Evolutionary conservation across 345 rosid genomes (phyloP), one percentile per base, ranked within the genome.

Genomic region (Dovyalis caffra): DNA sequence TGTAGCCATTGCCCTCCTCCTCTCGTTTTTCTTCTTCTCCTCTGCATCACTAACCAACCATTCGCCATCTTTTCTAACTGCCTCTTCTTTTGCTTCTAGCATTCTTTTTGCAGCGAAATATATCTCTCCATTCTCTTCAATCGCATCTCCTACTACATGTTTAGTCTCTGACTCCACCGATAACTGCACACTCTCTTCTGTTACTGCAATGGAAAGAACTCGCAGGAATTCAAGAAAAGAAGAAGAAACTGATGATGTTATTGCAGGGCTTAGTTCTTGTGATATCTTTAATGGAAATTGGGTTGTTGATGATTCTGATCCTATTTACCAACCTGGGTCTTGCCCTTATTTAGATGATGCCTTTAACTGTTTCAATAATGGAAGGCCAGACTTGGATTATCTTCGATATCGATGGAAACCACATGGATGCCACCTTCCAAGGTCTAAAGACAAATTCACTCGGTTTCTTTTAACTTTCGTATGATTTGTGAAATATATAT

Each of bases 281-380:
- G 88, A 89, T 68, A 81, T 90, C 66, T 91, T 90, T 49, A 69
- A 87, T 73, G 94, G 97, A 1, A 68, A 61, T 2, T 91, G 97
- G 97, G 86, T 88, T 61, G 28, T 53, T 38, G 88, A 87, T 77
- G 85, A 85, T 58, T 83, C 87, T 12, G 74, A 51, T 18, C 91
- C 91, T 5, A 51, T 84, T 70, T 90, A 91, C 74, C 8, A 23
- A 67, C 89, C 88, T 2, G 91, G 94, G 40, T 85, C 87, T 28
- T 91, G 97, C 78, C 90, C 91, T 32, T 84, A 56, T 58, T 71
- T 90, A 12, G 89, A 88, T 15, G 88, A 85, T 53, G 79, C 87
- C 3, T 91, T 88, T 61, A 87, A 87, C 21, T 90, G 97, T 61
- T 83, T 73, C 84, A 86, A 86, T 77, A 88, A 91, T 40, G 91